Percentiles rank a stretch among this genome's conserved stretches.
Evolutionary conservation across 2,329 filamentous ascomycete genomes (phyloP).

Genomic region (Sarocladium strictum): DNA sequence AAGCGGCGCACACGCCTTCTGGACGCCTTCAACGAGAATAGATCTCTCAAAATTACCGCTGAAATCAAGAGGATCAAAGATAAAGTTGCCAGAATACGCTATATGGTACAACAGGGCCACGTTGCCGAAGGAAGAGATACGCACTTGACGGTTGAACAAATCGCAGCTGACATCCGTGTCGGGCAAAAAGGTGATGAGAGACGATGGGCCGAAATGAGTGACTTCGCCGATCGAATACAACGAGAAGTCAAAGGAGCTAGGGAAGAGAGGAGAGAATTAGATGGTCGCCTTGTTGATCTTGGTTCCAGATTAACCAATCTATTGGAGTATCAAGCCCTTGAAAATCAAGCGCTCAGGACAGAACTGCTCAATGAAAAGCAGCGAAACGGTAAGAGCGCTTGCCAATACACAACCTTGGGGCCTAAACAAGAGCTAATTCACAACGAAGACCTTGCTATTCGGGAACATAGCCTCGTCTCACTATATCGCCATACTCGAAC

Average conservation of each 20-base stretch:
- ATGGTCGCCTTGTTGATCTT: not conserved
- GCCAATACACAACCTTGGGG: too few species aligned
- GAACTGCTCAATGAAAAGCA: not conserved
- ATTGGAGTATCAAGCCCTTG: not conserved
- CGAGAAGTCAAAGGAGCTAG: not conserved
- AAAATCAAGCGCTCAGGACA: not conserved
- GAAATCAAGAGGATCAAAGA: slow-evolving; percentile 14
- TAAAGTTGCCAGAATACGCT: slow-evolving; percentile 9
- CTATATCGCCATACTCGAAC: not conserved
- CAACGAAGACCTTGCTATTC: not conserved
- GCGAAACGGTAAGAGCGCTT: not conserved
- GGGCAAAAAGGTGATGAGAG: slow-evolving; percentile 12
- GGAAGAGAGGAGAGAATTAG: not conserved
- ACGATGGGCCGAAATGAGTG: not conserved
- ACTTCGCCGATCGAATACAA: not conserved
- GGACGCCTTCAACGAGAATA: slow-evolving; percentile 16
- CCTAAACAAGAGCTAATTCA: not conserved
- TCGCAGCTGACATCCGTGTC: slow-evolving; percentile 9
- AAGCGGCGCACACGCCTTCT: slow-evolving; percentile 13
- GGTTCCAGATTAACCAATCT: not conserved
- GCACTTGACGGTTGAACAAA: slow-evolving; percentile 4
- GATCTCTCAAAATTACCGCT: slow-evolving; percentile 9
- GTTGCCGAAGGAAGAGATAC: slow-evolving; percentile 13
- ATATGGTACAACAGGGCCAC: slow-evolving; percentile 10
- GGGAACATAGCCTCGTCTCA: not conserved